phyloP scores from a whole-genome alignment of 164 flowering plant genomes.

The Liquidambar formosana region DNA sequence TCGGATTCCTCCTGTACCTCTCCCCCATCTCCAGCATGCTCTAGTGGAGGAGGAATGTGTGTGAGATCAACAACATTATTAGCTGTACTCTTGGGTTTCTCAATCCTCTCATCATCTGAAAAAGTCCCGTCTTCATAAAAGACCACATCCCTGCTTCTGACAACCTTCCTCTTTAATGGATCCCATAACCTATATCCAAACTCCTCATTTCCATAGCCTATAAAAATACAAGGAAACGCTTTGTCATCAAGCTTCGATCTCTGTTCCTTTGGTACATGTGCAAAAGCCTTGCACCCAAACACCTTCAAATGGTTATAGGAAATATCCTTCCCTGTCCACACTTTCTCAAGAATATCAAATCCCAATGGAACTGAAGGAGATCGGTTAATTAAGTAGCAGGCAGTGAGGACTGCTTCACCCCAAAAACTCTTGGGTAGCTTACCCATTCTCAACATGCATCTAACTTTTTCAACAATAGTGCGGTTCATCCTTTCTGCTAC shows the following conservation, averaged over 20 bases:
- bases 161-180: conserved; percentile 1
- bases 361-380: background rate
- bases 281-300: conserved; percentile 15
- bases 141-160: conserved; percentile 8
- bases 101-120: background rate
- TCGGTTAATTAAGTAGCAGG: conserved; percentile 9
- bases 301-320: conserved; percentile 16
- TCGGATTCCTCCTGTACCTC: no score
- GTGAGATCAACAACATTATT: background rate
- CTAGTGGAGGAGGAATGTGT: background rate
- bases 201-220: conserved; percentile 15
- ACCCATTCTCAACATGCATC: background rate
- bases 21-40: background rate
- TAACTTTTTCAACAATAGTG: conserved; percentile 15
- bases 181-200: conserved; percentile 7
- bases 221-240: conserved; percentile 3
- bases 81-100: no score
- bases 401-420: conserved; percentile 6
- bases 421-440: conserved; percentile 15
- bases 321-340: background rate
- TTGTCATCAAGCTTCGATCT: conserved; percentile 16
- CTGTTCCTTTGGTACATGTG: conserved; percentile 13
- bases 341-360: conserved; percentile 8
- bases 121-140: conserved; percentile 8
- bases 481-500: conserved; percentile 20